Percentiles rank a stretch among this genome's conserved stretches.
These are phyloP conservation scores for Epichloe glyceriae DNA, from an alignment of 2,329 filamentous ascomycete genomes.

Conservation along the genomic window DNA sequence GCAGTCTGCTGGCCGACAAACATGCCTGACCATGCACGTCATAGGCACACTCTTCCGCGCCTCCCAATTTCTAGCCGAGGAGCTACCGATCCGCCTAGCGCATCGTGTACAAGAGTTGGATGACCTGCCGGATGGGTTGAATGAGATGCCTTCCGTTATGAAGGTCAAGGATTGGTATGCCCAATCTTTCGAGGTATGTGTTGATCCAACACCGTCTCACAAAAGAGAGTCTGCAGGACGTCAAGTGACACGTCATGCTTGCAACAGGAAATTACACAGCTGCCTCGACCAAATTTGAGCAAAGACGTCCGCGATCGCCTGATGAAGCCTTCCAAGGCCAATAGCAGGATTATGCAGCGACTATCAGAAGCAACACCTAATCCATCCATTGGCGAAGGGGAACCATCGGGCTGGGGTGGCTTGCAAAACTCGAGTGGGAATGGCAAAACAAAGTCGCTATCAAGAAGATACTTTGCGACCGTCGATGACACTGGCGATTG, in stretches of 20 bases:
- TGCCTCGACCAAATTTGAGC: conserved; percentile 65
- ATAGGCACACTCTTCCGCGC: conserved; percentile 89
- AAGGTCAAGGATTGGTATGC: conserved; percentile 98
- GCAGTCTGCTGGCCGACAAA: conserved; percentile 46
- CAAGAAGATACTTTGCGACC: conserved; percentile 68
- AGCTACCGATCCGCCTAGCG: conserved; percentile 89
- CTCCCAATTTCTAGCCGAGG: conserved; percentile 95
- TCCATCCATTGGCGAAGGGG: conserved; percentile 73
- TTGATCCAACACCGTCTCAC: background rate
- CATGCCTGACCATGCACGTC: conserved; percentile 5
- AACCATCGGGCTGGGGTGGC: conserved; percentile 52
- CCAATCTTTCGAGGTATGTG: conserved; percentile 91
- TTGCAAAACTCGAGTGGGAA: conserved; percentile 31
- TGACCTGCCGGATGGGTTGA: conserved; percentile 85
- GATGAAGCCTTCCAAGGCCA: conserved; percentile 48
- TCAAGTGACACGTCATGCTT: conserved; percentile 1
- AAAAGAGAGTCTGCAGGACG: background rate
- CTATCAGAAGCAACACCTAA: conserved; percentile 79
- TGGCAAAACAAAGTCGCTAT: conserved; percentile 35
- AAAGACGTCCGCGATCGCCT: conserved; percentile 67
- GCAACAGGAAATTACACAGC: conserved; percentile 72
- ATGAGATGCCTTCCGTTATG: conserved; percentile 93
- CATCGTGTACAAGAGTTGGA: conserved; percentile 92
- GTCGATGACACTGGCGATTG: conserved; percentile 81
- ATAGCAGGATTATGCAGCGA: conserved; percentile 52